These are phyloP conservation scores for Beauveria sp. DNA, from an alignment of 2,329 filamentous ascomycete species.

Conservation along the genomic window DNA sequence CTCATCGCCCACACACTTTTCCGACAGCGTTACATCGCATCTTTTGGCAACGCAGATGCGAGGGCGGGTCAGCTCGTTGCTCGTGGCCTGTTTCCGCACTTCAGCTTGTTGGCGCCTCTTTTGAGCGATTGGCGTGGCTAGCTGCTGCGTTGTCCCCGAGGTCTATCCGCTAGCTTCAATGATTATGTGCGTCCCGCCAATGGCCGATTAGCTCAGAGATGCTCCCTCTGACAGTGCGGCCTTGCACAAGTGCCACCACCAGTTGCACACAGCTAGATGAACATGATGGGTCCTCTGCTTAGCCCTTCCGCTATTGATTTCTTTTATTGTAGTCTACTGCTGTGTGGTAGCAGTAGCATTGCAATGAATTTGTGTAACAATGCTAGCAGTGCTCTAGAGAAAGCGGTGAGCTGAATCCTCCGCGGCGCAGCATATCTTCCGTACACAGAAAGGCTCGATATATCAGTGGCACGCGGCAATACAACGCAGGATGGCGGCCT, in stretches of 20 bases:
- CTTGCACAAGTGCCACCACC: neutral
- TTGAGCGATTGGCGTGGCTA: neutral
- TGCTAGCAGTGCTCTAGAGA: neutral
- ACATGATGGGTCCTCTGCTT: neutral
- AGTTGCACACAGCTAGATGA: neutral
- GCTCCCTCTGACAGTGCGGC: neutral
- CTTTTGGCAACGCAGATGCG: neutral
- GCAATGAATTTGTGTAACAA: neutral
- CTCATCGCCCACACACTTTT: neutral
- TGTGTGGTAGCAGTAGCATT: neutral
- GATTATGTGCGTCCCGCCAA: neutral
- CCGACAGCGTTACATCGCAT: neutral
- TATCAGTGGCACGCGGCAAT: neutral
- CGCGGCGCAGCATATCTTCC: neutral
- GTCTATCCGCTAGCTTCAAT: neutral
- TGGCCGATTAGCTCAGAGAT: conserved; percentile 3
- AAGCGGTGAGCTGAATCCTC: neutral
- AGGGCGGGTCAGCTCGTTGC: neutral
- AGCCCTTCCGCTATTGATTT: neutral
- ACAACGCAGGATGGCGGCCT: neutral
- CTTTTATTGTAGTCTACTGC: neutral
- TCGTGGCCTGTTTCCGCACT: neutral
- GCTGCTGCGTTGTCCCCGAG: conserved; percentile 6
- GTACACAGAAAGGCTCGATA: neutral
- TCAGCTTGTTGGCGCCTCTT: neutral